Evolutionary conservation across 768 basidiomycete species (phyloP).

Genomic region (Hericium alpestre): DNA sequence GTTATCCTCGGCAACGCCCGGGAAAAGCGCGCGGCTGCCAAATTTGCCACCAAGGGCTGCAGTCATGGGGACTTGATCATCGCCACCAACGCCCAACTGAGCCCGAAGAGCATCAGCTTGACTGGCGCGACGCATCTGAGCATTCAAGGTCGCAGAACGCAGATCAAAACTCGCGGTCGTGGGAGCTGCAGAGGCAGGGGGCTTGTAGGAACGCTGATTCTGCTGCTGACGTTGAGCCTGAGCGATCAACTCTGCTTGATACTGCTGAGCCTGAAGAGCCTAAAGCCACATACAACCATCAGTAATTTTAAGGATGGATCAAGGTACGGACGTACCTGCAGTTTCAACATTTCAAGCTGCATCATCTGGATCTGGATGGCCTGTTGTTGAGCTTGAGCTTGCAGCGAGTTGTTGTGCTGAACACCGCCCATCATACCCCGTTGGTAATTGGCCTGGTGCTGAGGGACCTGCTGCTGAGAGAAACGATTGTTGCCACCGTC

Average conservation of each 20-base stretch:
- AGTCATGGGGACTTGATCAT: constrained; percentile 71
- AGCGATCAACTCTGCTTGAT: constrained; percentile 61
- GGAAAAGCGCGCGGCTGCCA: constrained; percentile 45
- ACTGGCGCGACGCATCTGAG: constrained; percentile 55
- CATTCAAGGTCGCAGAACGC: constrained; percentile 41
- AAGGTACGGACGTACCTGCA: constrained; percentile 47
- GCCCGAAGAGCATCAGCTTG: constrained; percentile 59
- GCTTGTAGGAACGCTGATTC: constrained; percentile 36
- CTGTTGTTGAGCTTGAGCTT: constrained; percentile 46
- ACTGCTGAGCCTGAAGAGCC: constrained; percentile 67
- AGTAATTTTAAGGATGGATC: constrained; percentile 4
- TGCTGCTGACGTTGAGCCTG: constrained; percentile 46
- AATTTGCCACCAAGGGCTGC: constrained; percentile 70
- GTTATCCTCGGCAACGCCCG: constrained; percentile 33
- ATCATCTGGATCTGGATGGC: constrained; percentile 77
- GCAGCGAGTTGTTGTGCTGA: constrained; percentile 33
- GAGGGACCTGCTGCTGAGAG: constrained; percentile 42
- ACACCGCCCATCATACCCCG: constrained; percentile 43
- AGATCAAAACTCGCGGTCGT: constrained; percentile 53
- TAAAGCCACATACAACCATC: constrained; percentile 18
- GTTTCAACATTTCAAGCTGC: constrained; percentile 71
- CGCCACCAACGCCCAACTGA: constrained; percentile 41
- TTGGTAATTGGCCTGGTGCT: constrained; percentile 29
- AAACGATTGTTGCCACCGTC: constrained; percentile 62
- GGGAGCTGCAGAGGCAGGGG: constrained; percentile 70